Percentiles rank a stretch among this genome's conserved stretches.
Conservation (phyloP, 169 alveolate species). For the Perkinsus chesapeaki region DNA sequence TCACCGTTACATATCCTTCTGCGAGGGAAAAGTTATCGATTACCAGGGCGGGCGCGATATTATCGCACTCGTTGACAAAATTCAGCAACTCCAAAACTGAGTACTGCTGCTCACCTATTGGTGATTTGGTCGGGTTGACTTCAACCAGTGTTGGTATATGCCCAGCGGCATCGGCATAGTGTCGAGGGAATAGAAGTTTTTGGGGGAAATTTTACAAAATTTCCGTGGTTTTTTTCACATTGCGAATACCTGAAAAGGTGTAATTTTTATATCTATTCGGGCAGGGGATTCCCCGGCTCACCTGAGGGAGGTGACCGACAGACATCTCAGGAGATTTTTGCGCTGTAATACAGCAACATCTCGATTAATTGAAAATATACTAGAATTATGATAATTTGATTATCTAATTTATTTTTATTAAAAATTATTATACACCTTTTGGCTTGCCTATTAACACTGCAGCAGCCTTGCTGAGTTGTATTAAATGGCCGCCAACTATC, state of each 20-base stretch:
- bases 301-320: no score
- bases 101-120: not conserved
- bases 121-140: not conserved
- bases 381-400: not conserved
- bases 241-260: no score
- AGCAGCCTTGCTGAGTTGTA: not conserved
- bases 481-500: not conserved
- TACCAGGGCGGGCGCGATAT: not conserved
- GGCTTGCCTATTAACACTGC: not conserved
- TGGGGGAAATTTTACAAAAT: no score
- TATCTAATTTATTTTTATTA: no score
- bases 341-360: no score
- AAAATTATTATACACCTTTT: not conserved
- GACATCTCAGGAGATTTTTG: not conserved
- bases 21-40: not conserved
- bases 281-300: no score
- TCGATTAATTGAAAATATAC: not conserved
- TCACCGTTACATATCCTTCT: not conserved
- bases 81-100: not conserved
- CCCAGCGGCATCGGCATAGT: no score
- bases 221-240: no score
- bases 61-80: not conserved
- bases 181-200: no score
- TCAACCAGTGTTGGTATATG: no score
- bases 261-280: no score